Evolutionary conservation across 331 rosid genomes (phyloP).

Genomic region (Rosa hybrid): DNA sequence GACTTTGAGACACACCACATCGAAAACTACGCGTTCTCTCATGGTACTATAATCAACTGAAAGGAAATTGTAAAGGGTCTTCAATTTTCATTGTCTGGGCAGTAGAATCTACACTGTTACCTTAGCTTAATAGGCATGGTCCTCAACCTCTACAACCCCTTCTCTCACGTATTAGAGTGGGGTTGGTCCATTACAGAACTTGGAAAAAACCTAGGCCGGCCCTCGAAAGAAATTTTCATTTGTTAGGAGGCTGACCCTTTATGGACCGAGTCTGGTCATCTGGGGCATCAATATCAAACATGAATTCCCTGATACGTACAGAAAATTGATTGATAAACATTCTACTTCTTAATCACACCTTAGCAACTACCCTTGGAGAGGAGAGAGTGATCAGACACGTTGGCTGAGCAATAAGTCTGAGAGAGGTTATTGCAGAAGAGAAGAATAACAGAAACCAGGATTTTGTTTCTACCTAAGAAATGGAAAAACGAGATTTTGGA

Average conservation of each 20-base stretch:
- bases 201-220: background rate
- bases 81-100: background rate
- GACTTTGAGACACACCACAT: background rate
- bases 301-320: background rate
- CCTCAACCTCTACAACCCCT: background rate
- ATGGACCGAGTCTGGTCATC: background rate
- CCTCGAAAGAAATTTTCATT: background rate
- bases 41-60: background rate
- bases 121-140: background rate
- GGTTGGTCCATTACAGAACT: background rate
- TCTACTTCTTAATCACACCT: background rate
- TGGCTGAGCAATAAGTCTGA: background rate
- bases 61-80: background rate
- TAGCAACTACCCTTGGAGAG: background rate
- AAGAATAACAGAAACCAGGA: background rate
- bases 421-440: background rate
- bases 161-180: background rate
- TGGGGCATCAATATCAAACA: background rate
- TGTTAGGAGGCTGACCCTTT: too few relatives aligned
- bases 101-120: background rate
- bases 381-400: background rate
- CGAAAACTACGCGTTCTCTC: background rate
- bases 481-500: background rate
- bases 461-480: background rate
- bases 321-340: background rate